Conservation (phyloP, 805 yeast species). For the Tetrapisispora namnaoensis region DNA sequence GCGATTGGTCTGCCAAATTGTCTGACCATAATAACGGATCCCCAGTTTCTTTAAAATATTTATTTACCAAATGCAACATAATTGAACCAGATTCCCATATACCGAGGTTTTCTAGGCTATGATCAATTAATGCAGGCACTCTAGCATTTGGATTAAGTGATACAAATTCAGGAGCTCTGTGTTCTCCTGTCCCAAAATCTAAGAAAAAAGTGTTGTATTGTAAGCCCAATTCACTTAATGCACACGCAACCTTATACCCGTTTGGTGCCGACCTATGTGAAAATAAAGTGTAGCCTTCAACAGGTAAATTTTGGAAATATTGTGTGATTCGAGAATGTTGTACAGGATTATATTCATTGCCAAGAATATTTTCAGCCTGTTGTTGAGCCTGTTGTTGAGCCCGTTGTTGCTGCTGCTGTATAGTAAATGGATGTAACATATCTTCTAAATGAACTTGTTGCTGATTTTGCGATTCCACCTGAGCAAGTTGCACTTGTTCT, state of each 20-base stretch:
- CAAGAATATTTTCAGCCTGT: constrained; percentile 18
- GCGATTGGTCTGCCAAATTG: constrained; percentile 69
- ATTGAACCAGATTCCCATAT: constrained; percentile 96
- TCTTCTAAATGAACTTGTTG: constrained; percentile 22
- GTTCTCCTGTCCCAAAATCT: constrained; percentile 84
- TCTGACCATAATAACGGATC: constrained; percentile 71
- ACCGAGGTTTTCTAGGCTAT: constrained; percentile 64
- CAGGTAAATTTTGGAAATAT: constrained; percentile 68
- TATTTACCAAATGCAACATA: constrained; percentile 68
- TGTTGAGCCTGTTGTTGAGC: constrained; percentile 9
- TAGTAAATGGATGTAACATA: constrained; percentile 10
- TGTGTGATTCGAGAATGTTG: constrained; percentile 52
- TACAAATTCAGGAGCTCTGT: constrained; percentile 86
- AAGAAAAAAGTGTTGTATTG: constrained; percentile 72
- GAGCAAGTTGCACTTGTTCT: constrained; percentile 13
- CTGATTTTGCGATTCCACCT: constrained; percentile 14
- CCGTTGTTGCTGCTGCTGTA: background rate
- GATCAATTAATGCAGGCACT: constrained; percentile 91
- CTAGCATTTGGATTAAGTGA: constrained; percentile 93
- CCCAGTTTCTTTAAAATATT: constrained; percentile 49
- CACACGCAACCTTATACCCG: constrained; percentile 91
- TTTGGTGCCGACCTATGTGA: constrained; percentile 89
- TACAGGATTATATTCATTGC: constrained; percentile 22
- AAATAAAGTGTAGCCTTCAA: constrained; percentile 73
- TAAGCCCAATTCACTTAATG: constrained; percentile 71